A percentile compares a stretch with the other conserved stretches of the same genome.
Conservation (phyloP, 306 rosid genomes). For the Ochetophila trinervis region DNA sequence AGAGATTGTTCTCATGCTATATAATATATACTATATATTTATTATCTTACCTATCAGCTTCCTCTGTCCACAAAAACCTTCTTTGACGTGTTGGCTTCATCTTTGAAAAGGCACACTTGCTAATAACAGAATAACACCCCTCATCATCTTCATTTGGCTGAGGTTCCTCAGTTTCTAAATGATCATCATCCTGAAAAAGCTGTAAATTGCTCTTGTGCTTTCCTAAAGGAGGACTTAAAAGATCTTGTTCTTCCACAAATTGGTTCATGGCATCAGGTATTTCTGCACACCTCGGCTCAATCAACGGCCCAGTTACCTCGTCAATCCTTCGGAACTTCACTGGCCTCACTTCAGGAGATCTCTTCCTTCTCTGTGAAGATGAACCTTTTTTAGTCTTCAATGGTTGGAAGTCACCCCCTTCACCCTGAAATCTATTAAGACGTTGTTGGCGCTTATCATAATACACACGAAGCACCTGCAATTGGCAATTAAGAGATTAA, state of each 20-base stretch:
- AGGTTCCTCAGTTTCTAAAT: constrained; percentile 36
- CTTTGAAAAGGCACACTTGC: constrained; percentile 40
- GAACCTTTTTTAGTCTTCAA: constrained; percentile 30
- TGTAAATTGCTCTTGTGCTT: constrained; percentile 32
- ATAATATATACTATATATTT: not conserved
- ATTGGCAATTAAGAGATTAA: constrained; percentile 19
- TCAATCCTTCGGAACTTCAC: constrained; percentile 46
- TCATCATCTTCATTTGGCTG: constrained; percentile 37
- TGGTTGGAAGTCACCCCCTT: constrained; percentile 29
- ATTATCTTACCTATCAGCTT: constrained; percentile 69
- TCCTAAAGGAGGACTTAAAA: constrained; percentile 31
- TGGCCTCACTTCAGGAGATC: constrained; percentile 40
- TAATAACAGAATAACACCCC: constrained; percentile 40
- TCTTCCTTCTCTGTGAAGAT: constrained; percentile 36
- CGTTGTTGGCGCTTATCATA: constrained; percentile 53
- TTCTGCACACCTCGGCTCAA: constrained; percentile 16
- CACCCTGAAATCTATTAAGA: constrained; percentile 41
- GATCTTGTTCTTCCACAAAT: constrained; percentile 34
- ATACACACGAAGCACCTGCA: constrained; percentile 77
- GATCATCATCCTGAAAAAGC: constrained; percentile 43
- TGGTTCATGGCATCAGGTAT: constrained; percentile 30
- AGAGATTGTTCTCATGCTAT: not conserved
- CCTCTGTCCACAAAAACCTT: constrained; percentile 82
- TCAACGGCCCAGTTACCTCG: constrained; percentile 34
- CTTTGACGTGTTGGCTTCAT: constrained; percentile 62